Evolutionary conservation across 805 yeast genomes (phyloP).

Genomic region (Metschnikowia amazonensis): DNA sequence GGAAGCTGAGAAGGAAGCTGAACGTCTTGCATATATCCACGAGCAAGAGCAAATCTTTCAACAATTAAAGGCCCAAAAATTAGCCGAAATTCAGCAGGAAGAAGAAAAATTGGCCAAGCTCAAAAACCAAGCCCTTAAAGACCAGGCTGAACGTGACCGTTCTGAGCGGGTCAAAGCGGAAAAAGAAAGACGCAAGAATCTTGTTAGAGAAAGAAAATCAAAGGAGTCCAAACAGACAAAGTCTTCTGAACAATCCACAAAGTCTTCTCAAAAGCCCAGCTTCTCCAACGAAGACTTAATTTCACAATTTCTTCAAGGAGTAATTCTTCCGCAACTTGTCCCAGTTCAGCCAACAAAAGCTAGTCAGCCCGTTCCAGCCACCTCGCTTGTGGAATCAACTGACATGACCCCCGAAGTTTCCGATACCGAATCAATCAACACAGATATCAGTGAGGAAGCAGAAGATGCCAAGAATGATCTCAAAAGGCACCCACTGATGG

Average conservation of each 20-base stretch:
- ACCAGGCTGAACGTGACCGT: slow-evolving; percentile 5
- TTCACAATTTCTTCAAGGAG: slow-evolving; percentile 4
- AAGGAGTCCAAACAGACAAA: slow-evolving; percentile 7
- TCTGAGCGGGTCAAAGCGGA: slow-evolving; percentile 1
- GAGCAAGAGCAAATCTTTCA: slow-evolving; percentile 7
- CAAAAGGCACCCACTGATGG: slow-evolving; percentile 20
- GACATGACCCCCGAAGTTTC: slow-evolving; percentile 5
- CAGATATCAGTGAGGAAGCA: slow-evolving; percentile 7
- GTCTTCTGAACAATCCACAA: no score
- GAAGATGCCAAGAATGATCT: slow-evolving; percentile 6
- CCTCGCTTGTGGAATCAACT: background rate
- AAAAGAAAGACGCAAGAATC: slow-evolving; percentile 9
- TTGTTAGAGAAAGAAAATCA: slow-evolving; percentile 10
- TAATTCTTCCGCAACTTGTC: background rate
- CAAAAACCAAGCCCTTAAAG: slow-evolving; percentile 7
- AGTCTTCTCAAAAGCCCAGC: background rate
- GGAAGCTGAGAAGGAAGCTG: slow-evolving; percentile 9
- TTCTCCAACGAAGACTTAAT: slow-evolving; percentile 2
- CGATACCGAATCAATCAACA: slow-evolving; percentile 11
- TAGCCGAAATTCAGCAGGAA: slow-evolving; percentile 6
- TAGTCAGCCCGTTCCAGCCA: background rate
- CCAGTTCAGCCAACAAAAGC: background rate
- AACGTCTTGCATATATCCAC: slow-evolving; percentile 6
- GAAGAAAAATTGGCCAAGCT: slow-evolving; percentile 9
- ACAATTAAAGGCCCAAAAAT: slow-evolving; percentile 12